phyloP scores from a whole-genome alignment of 2,329 filamentous ascomycete species.

The Huntiella abstrusa region DNA sequence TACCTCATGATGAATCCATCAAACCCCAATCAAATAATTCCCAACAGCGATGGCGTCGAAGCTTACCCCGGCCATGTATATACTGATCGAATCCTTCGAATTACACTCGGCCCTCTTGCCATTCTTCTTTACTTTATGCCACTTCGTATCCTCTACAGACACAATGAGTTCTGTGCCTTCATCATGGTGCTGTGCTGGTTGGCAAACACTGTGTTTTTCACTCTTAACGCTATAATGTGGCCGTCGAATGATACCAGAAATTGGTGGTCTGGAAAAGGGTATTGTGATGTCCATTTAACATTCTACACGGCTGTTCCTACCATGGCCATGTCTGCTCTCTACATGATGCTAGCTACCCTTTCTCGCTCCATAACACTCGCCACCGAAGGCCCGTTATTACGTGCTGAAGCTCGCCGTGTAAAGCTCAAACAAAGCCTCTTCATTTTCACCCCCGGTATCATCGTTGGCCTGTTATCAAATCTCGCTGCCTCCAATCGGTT shows the following conservation, averaged over 20 bases:
- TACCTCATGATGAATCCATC: not conserved
- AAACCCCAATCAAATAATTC: not conserved
- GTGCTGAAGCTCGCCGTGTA: slow-evolving; percentile 23
- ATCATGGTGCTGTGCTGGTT: slow-evolving; percentile 29
- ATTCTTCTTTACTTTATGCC: slow-evolving; percentile 31
- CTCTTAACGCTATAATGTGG: slow-evolving; percentile 35
- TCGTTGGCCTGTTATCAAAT: slow-evolving; percentile 30
- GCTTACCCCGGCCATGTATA: slow-evolving; percentile 14
- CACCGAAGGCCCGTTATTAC: slow-evolving; percentile 22
- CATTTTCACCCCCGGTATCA: slow-evolving; percentile 33
- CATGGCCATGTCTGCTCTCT: slow-evolving; percentile 30
- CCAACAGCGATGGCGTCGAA: slow-evolving; percentile 15
- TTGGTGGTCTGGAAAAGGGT: slow-evolving; percentile 34
- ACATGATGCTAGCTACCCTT: slow-evolving; percentile 36
- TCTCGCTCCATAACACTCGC: slow-evolving; percentile 29
- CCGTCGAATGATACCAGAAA: slow-evolving; percentile 26
- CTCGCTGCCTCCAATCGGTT: slow-evolving; percentile 30
- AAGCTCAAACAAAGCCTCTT: slow-evolving; percentile 30
- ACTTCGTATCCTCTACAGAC: slow-evolving; percentile 29
- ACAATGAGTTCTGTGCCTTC: slow-evolving; percentile 34
- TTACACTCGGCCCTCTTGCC: slow-evolving; percentile 27
- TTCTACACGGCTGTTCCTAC: slow-evolving; percentile 27
- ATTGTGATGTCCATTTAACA: slow-evolving; percentile 34
- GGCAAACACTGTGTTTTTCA: slow-evolving; percentile 28
- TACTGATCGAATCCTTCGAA: slow-evolving; percentile 30